These are phyloP conservation scores for Candida dubliniensis DNA, from an alignment of 1,139 yeast genomes.

Conservation along the genomic window DNA sequence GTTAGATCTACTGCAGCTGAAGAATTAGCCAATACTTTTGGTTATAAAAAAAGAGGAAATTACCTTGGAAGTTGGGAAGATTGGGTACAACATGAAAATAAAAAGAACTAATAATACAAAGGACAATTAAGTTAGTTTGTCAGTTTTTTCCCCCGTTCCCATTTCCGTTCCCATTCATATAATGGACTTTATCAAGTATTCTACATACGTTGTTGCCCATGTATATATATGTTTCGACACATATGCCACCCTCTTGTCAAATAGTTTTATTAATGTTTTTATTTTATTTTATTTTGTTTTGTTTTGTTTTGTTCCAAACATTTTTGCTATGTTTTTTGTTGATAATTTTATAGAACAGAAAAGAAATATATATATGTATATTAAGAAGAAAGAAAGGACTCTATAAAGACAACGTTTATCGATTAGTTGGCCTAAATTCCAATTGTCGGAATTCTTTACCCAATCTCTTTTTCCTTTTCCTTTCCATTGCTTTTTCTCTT, in stretches of 20 bases:
- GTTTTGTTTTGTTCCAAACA: too few species aligned
- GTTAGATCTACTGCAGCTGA: constrained; percentile 90
- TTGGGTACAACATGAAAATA: constrained; percentile 62
- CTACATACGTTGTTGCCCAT: not conserved
- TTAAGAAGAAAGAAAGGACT: not conserved
- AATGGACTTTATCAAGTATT: not conserved
- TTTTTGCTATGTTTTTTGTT: too few species aligned
- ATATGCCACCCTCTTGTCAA: constrained; percentile 6
- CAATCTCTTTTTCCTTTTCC: constrained; percentile 89
- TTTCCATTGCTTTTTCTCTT: constrained; percentile 84
- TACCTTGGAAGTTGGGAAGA: constrained; percentile 85
- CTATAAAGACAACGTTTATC: not conserved
- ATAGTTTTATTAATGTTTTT: constrained; percentile 7
- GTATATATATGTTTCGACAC: not conserved
- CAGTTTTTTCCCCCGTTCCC: not conserved
- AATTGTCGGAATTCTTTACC: constrained; percentile 87
- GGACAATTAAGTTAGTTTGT: not conserved
- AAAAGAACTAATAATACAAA: constrained; percentile 4
- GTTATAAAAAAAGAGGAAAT: constrained; percentile 75
- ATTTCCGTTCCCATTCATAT: not conserved
- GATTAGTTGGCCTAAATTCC: constrained; percentile 44
- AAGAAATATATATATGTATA: not conserved
- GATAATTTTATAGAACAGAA: too few species aligned
- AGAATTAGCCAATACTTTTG: constrained; percentile 86
- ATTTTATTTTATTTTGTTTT: constrained; percentile 1